These are phyloP conservation scores for Stachybotrys chartarum DNA, from an alignment of 2,329 filamentous ascomycete species.

Conservation along the genomic window DNA sequence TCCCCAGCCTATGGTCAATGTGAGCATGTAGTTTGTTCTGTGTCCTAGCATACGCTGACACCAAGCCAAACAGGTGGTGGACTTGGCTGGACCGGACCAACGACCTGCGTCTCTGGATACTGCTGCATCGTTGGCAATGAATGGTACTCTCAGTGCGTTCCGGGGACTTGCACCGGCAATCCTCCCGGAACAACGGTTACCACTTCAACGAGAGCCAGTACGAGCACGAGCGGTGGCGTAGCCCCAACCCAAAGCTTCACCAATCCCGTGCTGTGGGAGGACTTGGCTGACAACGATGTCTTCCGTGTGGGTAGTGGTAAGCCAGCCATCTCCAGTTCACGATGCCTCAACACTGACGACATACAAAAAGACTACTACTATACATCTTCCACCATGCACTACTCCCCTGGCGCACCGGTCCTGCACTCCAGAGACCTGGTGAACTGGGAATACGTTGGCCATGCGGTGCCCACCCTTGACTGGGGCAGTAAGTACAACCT, in stretches of 20 bases:
- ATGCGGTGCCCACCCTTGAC: slow-evolving; percentile 29
- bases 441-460: slow-evolving; percentile 39
- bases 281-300: neutral
- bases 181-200: neutral
- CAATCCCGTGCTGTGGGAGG: neutral
- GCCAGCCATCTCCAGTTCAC: too few relatives aligned
- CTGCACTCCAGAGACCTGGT: slow-evolving; percentile 47
- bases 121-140: neutral
- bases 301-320: neutral
- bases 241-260: neutral
- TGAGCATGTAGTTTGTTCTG: neutral
- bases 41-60: neutral
- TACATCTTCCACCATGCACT: slow-evolving; percentile 48
- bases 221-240: neutral
- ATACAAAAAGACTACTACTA: slow-evolving; percentile 42
- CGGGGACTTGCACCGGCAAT: neutral
- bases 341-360: too few relatives aligned
- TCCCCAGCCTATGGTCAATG: neutral
- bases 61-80: neutral
- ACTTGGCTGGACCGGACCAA: neutral
- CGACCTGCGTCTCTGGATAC: neutral
- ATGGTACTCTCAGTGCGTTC: neutral
- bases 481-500: slow-evolving; percentile 38
- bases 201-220: neutral
- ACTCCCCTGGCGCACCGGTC: slow-evolving; percentile 48